A percentile compares a stretch with the other conserved stretches of the same genome.
phyloP scores from a whole-genome alignment of 176 grass and related monocot genomes.

The Chloris gayana region DNA sequence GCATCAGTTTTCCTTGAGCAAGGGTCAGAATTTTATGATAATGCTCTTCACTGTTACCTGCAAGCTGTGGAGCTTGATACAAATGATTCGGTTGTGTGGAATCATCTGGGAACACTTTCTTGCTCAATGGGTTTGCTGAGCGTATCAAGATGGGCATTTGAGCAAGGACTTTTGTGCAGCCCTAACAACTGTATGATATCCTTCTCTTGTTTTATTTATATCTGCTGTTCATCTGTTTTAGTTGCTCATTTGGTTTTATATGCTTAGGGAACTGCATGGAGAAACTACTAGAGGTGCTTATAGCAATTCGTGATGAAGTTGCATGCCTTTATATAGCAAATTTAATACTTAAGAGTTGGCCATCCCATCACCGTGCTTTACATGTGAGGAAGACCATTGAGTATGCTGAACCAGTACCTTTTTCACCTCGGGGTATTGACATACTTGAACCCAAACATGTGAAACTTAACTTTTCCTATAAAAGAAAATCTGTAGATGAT shows the following conservation, averaged over 20 bases:
- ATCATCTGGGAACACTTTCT: constrained; percentile 90
- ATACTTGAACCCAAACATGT: constrained; percentile 84
- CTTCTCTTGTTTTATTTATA: constrained; percentile 31
- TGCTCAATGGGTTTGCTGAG: constrained; percentile 90
- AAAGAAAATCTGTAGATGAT: constrained; percentile 72
- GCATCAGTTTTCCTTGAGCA: constrained; percentile 87
- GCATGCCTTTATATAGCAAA: constrained; percentile 59
- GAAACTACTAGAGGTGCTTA: constrained; percentile 93
- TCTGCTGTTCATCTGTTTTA: constrained; percentile 34
- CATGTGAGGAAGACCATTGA: constrained; percentile 87
- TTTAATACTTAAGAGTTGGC: constrained; percentile 84
- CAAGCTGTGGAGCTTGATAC: constrained; percentile 93
- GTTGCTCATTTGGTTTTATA: constrained; percentile 24
- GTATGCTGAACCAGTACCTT: constrained; percentile 58
- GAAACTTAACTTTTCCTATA: constrained; percentile 71
- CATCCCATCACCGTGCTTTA: constrained; percentile 95
- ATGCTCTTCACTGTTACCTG: constrained; percentile 89
- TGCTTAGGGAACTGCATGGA: constrained; percentile 94
- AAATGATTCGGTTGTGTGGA: constrained; percentile 97
- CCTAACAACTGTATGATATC: constrained; percentile 89
- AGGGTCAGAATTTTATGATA: constrained; percentile 71
- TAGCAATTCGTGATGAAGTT: constrained; percentile 90
- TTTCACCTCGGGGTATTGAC: constrained; percentile 77
- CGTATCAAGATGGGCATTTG: constrained; percentile 94
- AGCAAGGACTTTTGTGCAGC: constrained; percentile 93